Evolutionary conservation across 1,284 basidiomycete species (phyloP).

Genomic region (Sphaerobolus stellatus): DNA sequence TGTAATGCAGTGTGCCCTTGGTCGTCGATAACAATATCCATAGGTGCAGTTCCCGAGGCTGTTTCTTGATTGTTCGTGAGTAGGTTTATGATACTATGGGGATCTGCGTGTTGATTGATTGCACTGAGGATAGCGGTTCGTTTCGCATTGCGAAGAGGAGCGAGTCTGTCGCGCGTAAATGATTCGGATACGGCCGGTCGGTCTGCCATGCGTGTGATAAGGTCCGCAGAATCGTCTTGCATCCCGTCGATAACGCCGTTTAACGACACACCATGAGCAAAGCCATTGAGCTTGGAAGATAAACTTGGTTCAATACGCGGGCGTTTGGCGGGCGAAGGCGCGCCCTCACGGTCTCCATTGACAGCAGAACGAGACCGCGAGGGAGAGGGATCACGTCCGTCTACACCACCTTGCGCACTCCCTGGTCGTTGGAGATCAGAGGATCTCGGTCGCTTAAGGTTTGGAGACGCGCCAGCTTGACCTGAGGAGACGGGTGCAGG

Average conservation of each 20-base stretch:
- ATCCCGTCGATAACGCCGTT: slow-evolving; percentile 36
- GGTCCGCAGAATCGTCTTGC: neutral
- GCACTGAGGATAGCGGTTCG: slow-evolving; percentile 59
- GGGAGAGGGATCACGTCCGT: neutral
- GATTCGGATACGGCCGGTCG: slow-evolving; percentile 62
- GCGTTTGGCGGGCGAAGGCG: slow-evolving; percentile 13
- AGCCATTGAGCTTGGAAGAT: slow-evolving; percentile 22
- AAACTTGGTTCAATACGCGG: slow-evolving; percentile 17
- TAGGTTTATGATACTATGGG: slow-evolving; percentile 57
- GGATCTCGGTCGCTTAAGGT: slow-evolving; percentile 14
- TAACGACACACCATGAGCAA: too few species aligned
- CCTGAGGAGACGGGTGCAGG: slow-evolving; percentile 7
- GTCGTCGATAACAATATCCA: slow-evolving; percentile 87
- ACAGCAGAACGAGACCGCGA: slow-evolving; percentile 2
- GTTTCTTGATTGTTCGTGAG: slow-evolving; percentile 49
- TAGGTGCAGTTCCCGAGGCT: slow-evolving; percentile 46
- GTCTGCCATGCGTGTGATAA: slow-evolving; percentile 57
- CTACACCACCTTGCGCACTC: slow-evolving; percentile 7
- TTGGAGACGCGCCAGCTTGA: slow-evolving; percentile 5
- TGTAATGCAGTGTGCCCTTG: slow-evolving; percentile 95
- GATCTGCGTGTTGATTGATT: slow-evolving; percentile 68
- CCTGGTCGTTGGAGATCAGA: slow-evolving; percentile 15
- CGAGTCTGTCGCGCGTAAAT: slow-evolving; percentile 47
- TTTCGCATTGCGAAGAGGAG: slow-evolving; percentile 61
- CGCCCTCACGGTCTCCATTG: slow-evolving; percentile 10